These are phyloP conservation scores for Xenosphaeropsis pyriputrescens DNA, from an alignment of 2,329 filamentous ascomycete species.

Conservation along the genomic window DNA sequence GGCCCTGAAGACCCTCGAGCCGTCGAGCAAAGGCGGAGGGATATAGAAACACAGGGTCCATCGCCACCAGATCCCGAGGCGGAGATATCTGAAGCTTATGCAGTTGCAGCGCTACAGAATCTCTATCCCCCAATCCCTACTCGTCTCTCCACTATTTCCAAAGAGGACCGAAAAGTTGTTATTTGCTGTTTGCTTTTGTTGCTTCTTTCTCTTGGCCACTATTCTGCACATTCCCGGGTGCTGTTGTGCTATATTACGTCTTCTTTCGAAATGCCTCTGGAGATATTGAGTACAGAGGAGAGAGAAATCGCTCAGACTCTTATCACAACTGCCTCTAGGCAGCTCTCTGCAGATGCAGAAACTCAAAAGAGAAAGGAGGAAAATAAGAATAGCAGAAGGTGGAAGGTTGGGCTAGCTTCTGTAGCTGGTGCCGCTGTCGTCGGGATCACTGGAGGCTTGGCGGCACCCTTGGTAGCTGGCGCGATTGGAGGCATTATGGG, in stretches of 20 bases:
- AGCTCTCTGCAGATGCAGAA: conserved; percentile 64
- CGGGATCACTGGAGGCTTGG: conserved; percentile 84
- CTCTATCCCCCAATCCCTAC: conserved; percentile 38
- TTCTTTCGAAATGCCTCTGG: conserved; percentile 46
- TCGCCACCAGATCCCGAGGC: conserved; percentile 11
- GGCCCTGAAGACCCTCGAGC: conserved; percentile 29
- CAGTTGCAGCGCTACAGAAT: conserved; percentile 29
- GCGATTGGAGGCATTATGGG: conserved; percentile 77
- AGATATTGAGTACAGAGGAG: conserved; percentile 53
- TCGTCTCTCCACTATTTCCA: conserved; percentile 38
- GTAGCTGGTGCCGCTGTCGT: conserved; percentile 80
- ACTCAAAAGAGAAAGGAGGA: conserved; percentile 57
- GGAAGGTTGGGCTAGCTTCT: conserved; percentile 81
- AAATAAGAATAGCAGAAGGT: conserved; percentile 54
- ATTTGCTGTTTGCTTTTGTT: conserved; percentile 58
- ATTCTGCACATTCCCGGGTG: conserved; percentile 58
- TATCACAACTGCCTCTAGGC: conserved; percentile 42
- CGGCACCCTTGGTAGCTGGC: conserved; percentile 75
- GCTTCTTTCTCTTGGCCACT: conserved; percentile 57
- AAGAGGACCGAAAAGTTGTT: conserved; percentile 44
- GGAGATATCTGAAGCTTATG: conserved; percentile 18
- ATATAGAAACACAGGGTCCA: conserved; percentile 16
- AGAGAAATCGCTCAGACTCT: conserved; percentile 62
- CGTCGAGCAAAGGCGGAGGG: conserved; percentile 23
- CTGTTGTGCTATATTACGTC: conserved; percentile 55